phyloP scores from a whole-genome alignment of 2,329 filamentous ascomycete genomes.

The Aspergillus luchuensis region DNA sequence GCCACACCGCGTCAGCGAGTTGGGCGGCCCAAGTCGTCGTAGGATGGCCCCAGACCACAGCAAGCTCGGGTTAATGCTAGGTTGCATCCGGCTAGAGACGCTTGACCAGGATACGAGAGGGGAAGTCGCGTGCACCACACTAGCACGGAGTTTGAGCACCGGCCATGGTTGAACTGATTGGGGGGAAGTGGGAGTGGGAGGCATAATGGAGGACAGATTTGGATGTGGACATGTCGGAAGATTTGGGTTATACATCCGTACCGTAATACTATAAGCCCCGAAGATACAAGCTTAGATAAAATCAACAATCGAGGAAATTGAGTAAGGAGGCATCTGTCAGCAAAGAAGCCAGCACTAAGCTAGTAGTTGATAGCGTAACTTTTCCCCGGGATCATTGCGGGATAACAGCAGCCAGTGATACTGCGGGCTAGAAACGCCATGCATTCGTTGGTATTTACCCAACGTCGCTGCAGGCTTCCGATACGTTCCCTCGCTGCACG shows the following conservation, averaged over 20 bases:
- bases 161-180: neutral
- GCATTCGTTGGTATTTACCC: neutral
- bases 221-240: neutral
- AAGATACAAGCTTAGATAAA: neutral
- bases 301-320: neutral
- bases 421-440: neutral
- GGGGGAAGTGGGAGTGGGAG: neutral
- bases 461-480: neutral
- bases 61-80: neutral
- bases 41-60: constrained; percentile 5
- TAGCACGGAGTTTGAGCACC: neutral
- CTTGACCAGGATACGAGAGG: neutral
- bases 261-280: neutral
- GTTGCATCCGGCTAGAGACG: neutral
- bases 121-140: neutral
- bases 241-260: neutral
- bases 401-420: neutral
- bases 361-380: neutral
- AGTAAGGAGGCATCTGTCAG: no score
- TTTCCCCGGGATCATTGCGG: neutral
- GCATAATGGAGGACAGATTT: neutral
- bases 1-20: constrained; percentile 29
- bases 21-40: constrained; percentile 33
- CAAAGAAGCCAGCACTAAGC: neutral
- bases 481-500: neutral